These are phyloP conservation scores for Zea mays DNA, from an alignment of 176 grass and related monocot genomes.

Conservation along the genomic window DNA sequence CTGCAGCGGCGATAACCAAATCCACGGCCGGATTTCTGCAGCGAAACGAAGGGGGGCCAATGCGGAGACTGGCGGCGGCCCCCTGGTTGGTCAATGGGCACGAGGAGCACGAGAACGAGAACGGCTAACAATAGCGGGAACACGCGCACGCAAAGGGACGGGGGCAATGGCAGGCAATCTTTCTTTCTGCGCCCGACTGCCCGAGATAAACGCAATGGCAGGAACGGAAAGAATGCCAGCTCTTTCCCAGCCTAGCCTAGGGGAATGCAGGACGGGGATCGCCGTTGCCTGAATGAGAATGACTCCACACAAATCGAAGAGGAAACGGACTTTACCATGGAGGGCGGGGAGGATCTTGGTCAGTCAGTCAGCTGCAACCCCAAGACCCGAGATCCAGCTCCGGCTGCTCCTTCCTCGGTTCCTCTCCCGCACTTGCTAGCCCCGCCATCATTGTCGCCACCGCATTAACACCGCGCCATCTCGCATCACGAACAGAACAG, in stretches of 20 bases:
- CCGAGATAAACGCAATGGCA: slow-evolving; percentile 6
- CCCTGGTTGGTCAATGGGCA: slow-evolving; percentile 19
- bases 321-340: slow-evolving; percentile 31
- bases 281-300: slow-evolving; percentile 20
- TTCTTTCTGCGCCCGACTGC: neutral
- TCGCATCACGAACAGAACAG: neutral
- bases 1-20: neutral
- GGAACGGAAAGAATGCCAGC: slow-evolving; percentile 14
- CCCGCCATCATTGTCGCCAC: neutral
- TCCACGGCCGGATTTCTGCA: slow-evolving; percentile 16
- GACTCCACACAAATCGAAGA: slow-evolving; percentile 27
- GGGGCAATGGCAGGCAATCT: too few relatives aligned
- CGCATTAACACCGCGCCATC: slow-evolving; percentile 5
- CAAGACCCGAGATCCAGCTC: slow-evolving; percentile 46
- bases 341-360: slow-evolving; percentile 18
- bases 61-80: neutral
- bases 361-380: slow-evolving; percentile 10
- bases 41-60: neutral
- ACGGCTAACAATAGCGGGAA: slow-evolving; percentile 29
- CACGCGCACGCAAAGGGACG: slow-evolving; percentile 1
- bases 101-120: slow-evolving; percentile 26
- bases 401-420: slow-evolving; percentile 31
- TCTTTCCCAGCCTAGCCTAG: neutral
- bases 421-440: slow-evolving; percentile 8
- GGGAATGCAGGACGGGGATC: neutral